These are phyloP conservation scores for Paralagenidium karlingii DNA, from an alignment of 352 stramenopile species.

Conservation along the genomic window DNA sequence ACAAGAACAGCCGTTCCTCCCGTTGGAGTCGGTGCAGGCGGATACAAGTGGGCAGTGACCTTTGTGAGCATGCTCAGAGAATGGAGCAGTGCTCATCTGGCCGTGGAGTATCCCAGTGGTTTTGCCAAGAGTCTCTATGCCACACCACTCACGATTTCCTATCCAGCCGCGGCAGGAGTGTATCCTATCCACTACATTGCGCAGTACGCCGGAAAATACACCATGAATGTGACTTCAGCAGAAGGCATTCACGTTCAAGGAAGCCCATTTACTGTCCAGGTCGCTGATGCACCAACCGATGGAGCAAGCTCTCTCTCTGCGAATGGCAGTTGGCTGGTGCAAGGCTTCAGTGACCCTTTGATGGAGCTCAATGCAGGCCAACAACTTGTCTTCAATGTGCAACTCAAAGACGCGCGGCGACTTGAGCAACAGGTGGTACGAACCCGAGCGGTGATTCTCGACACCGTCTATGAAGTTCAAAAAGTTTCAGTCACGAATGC, in stretches of 20 bases:
- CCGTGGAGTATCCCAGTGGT: conserved; percentile 48
- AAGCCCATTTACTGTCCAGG: conserved; percentile 79
- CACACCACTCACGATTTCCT: conserved; percentile 30
- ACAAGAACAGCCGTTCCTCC: conserved; percentile 7
- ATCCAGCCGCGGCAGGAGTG: conserved; percentile 38
- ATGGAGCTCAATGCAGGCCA: conserved; percentile 44
- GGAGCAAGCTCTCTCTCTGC: conserved; percentile 60
- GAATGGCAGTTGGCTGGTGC: conserved; percentile 55
- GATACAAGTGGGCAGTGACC: conserved; percentile 84
- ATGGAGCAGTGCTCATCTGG: conserved; percentile 54
- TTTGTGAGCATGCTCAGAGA: conserved; percentile 84
- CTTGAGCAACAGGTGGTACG: conserved; percentile 56
- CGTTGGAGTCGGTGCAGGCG: conserved; percentile 11
- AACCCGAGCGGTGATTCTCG: conserved; percentile 34
- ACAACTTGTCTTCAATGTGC: conserved; percentile 71
- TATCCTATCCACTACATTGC: conserved; percentile 90
- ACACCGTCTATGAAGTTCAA: conserved; percentile 36
- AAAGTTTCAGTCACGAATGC: conserved; percentile 19
- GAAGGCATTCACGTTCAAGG: conserved; percentile 74
- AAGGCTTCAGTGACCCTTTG: conserved; percentile 35
- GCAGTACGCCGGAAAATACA: conserved; percentile 83
- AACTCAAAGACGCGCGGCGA: conserved; percentile 80
- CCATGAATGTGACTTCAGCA: conserved; percentile 69
- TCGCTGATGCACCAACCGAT: conserved; percentile 61
- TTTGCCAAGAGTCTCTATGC: conserved; percentile 23